These are phyloP conservation scores for Aspergillus ochraceus DNA, from an alignment of 2,329 filamentous ascomycete genomes.

Conservation along the genomic window DNA sequence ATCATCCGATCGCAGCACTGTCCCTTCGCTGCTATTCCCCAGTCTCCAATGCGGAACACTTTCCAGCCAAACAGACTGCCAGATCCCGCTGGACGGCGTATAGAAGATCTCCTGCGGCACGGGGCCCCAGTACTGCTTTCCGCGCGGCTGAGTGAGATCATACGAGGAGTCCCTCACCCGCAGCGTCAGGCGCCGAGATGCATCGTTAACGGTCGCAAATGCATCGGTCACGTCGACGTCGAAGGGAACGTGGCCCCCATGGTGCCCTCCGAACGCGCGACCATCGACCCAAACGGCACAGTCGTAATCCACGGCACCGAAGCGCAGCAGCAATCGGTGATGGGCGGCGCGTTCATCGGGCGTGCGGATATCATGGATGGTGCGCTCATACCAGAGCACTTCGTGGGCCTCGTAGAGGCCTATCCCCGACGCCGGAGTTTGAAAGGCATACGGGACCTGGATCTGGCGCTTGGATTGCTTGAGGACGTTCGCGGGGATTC, in stretches of 20 bases:
- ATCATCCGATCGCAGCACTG: slow-evolving; percentile 58
- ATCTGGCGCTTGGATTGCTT: slow-evolving; percentile 54
- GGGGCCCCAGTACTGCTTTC: slow-evolving; percentile 66
- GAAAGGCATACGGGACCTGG: slow-evolving; percentile 65
- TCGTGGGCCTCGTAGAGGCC: slow-evolving; percentile 63
- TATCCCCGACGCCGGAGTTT: slow-evolving; percentile 63
- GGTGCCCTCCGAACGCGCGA: slow-evolving; percentile 50
- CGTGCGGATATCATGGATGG: slow-evolving; percentile 52
- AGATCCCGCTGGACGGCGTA: slow-evolving; percentile 70
- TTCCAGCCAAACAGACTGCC: slow-evolving; percentile 73
- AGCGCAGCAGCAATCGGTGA: slow-evolving; percentile 45
- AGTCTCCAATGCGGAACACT: slow-evolving; percentile 53
- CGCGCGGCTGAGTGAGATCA: slow-evolving; percentile 64
- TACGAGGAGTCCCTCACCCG: slow-evolving; percentile 64
- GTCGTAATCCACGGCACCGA: slow-evolving; percentile 54
- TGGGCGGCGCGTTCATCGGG: slow-evolving; percentile 42
- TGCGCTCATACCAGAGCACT: slow-evolving; percentile 66
- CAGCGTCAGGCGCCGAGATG: slow-evolving; percentile 50
- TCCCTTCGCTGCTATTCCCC: slow-evolving; percentile 59
- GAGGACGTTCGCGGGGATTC: slow-evolving; percentile 45
- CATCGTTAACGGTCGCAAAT: slow-evolving; percentile 1
- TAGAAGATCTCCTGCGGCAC: slow-evolving; percentile 63
- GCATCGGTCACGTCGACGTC: slow-evolving; percentile 56
- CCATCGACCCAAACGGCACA: slow-evolving; percentile 59
- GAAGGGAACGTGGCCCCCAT: slow-evolving; percentile 64